Conservation (phyloP, 2,329 filamentous ascomycete species). For the Ophiostoma tasmaniense region DNA sequence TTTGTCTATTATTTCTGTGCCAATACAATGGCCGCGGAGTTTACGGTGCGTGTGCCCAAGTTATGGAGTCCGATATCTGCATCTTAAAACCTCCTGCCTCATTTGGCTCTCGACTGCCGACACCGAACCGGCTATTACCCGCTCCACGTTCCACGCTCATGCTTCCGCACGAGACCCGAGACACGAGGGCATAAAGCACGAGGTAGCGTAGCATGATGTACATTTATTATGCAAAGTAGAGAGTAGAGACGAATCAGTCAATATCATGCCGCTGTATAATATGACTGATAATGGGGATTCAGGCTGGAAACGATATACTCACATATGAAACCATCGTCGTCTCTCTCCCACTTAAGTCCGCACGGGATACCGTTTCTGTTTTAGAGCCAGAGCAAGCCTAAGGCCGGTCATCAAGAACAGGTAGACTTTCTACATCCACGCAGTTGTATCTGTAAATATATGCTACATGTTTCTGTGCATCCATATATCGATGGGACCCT, state of each 20-base stretch:
- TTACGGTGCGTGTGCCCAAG: neutral
- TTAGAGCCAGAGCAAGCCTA: neutral
- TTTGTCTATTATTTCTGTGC: too few relatives aligned
- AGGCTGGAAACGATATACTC: neutral
- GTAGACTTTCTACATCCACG: neutral
- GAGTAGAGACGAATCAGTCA: neutral
- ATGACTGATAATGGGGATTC: neutral
- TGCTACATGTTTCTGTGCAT: neutral
- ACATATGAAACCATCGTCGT: neutral
- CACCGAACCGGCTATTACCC: neutral
- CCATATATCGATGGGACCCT: neutral
- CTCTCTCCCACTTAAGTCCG: neutral
- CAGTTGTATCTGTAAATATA: neutral
- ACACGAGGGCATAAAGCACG: neutral
- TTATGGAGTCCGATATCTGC: neutral
- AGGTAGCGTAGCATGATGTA: neutral
- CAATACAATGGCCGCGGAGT: neutral
- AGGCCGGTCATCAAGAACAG: neutral
- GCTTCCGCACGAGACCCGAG: neutral
- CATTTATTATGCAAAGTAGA: neutral
- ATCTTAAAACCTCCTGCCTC: neutral
- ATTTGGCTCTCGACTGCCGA: neutral
- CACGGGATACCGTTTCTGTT: neutral
- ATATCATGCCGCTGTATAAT: neutral
- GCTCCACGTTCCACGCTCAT: neutral